Evolutionary conservation across 1,139 yeast species (phyloP).

Genomic region (Taphrina deformans): DNA sequence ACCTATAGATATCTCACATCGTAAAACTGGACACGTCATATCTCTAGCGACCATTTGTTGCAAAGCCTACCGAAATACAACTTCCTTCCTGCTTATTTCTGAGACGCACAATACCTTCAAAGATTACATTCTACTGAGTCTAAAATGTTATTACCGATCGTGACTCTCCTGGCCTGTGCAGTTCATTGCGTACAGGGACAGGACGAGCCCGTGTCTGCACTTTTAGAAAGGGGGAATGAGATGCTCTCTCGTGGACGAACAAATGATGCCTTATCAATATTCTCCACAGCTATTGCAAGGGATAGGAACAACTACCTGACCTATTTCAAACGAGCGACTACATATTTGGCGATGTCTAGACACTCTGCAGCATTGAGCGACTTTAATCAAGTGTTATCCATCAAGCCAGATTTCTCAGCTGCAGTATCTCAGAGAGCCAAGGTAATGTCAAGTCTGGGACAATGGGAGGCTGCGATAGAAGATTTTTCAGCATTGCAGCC

Average conservation of each 20-base stretch:
- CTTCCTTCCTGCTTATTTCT: not conserved
- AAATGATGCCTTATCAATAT: slow-evolving; percentile 20
- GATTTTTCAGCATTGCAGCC: slow-evolving; percentile 37
- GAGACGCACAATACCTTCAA: no score
- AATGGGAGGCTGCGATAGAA: slow-evolving; percentile 42
- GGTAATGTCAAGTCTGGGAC: slow-evolving; percentile 45
- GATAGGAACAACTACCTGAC: slow-evolving; percentile 42
- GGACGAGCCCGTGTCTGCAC: slow-evolving; percentile 24
- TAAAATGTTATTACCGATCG: not conserved
- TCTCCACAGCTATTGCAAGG: slow-evolving; percentile 9
- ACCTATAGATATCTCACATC: not conserved
- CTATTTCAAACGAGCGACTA: slow-evolving; percentile 48
- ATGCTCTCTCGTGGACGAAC: slow-evolving; percentile 17
- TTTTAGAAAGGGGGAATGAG: slow-evolving; percentile 18
- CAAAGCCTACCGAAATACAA: not conserved
- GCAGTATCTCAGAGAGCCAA: slow-evolving; percentile 47
- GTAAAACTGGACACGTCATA: not conserved
- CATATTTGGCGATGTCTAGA: slow-evolving; percentile 46
- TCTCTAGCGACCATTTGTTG: not conserved
- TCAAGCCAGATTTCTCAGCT: slow-evolving; percentile 46
- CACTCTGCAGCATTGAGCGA: slow-evolving; percentile 47
- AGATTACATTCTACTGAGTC: no score
- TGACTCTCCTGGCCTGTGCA: not conserved
- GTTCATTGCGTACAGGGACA: not conserved
- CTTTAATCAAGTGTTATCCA: slow-evolving; percentile 44